phyloP scores from a whole-genome alignment of 257 asterid genomes.

The Plantago major region DNA sequence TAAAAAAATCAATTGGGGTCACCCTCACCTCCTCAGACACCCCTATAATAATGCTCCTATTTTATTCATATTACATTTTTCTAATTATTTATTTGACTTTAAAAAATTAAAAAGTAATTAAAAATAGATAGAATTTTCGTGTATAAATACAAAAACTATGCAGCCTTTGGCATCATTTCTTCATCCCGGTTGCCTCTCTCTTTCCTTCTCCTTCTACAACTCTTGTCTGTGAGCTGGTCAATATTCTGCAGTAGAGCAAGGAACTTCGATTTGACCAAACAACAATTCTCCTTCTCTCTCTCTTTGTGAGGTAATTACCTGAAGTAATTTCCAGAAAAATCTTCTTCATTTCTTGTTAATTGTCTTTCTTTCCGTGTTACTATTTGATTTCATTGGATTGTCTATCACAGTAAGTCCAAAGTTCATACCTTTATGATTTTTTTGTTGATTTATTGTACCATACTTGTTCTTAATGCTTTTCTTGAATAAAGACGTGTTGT shows the following conservation, averaged over 20 bases:
- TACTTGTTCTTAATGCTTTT: background rate
- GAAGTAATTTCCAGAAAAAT: background rate
- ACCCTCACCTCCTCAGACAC: constrained; percentile 2
- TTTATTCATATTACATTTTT: background rate
- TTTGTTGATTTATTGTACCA: background rate
- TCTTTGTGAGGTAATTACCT: constrained; percentile 11
- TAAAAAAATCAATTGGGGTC: no score
- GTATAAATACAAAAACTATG: constrained; percentile 19
- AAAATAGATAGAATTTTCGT: background rate
- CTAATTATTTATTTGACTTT: background rate
- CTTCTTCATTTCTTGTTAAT: background rate
- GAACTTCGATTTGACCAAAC: constrained; percentile 3
- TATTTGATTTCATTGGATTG: background rate
- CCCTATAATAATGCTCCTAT: background rate
- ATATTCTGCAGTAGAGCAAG: constrained; percentile 22
- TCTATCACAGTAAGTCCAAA: background rate
- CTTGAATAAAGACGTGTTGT: background rate
- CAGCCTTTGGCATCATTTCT: constrained; percentile 21
- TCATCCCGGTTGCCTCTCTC: constrained; percentile 14
- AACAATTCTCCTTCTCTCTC: background rate
- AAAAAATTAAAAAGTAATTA: background rate
- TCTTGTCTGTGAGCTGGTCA: constrained; percentile 9
- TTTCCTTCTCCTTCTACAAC: constrained; percentile 7
- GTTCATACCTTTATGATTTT: background rate
- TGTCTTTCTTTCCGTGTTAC: background rate